Conservation (phyloP, 202 grass and related monocot genomes). For the Schoenoplectus tabernaemontani region DNA sequence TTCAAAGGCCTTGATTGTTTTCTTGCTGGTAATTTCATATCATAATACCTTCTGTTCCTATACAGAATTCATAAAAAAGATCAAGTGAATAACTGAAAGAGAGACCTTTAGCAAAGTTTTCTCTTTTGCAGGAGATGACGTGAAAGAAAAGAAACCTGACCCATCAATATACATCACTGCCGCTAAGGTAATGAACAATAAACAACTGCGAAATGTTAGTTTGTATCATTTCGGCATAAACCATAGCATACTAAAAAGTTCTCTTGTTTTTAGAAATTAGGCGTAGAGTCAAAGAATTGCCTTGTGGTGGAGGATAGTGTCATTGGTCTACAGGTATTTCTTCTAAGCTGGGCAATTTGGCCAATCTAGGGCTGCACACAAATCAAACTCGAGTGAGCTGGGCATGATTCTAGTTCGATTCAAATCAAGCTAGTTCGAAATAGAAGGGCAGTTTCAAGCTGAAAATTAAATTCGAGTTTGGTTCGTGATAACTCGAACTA, state of each 20-base stretch:
- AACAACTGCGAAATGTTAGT: neutral
- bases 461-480: no score
- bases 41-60: neutral
- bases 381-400: no score
- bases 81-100: neutral
- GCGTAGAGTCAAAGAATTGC: conserved; percentile 60
- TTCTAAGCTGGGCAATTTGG: no score
- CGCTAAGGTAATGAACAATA: conserved; percentile 41
- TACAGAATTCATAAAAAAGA: neutral
- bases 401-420: no score
- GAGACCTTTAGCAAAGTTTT: neutral
- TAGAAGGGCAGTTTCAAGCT: no score
- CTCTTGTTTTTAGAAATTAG: conserved; percentile 58
- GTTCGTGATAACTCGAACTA: no score
- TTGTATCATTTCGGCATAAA: neutral
- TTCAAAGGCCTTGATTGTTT: conserved; percentile 87
- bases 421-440: no score
- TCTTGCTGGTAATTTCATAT: conserved; percentile 57
- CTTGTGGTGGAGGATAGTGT: conserved; percentile 98
- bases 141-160: conserved; percentile 93
- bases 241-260: neutral
- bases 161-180: conserved; percentile 89
- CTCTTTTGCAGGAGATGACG: conserved; percentile 73
- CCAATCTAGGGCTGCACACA: no score
- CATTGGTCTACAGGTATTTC: conserved; percentile 73